Evolutionary conservation across 2,329 filamentous ascomycete genomes (phyloP).

Genomic region (Xylariomycetidae sp.): DNA sequence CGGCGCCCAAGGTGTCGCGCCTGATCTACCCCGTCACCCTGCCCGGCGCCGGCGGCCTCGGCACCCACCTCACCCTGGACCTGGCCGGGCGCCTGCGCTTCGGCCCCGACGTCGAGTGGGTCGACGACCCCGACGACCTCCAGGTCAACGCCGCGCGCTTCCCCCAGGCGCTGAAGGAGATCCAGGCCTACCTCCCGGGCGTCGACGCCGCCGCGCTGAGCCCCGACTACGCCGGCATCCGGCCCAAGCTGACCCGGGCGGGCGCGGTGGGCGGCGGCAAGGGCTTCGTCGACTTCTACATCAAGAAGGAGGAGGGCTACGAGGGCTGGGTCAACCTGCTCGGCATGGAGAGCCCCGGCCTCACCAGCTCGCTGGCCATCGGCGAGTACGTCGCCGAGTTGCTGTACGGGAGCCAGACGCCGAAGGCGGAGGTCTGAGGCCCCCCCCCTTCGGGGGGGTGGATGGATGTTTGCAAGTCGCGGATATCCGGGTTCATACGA

Average conservation of each 20-base stretch:
- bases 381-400: conserved; percentile 63
- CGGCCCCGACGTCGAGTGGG: conserved; percentile 94
- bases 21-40: conserved; percentile 85
- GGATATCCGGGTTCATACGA: too few relatives aligned
- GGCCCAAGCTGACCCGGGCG: conserved; percentile 68
- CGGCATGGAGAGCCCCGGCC: conserved; percentile 87
- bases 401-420: conserved; percentile 32
- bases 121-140: conserved; percentile 65
- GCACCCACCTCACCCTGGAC: conserved; percentile 91
- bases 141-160: conserved; percentile 59
- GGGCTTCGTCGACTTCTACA: conserved; percentile 79
- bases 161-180: conserved; percentile 63
- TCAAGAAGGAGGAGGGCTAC: conserved; percentile 70
- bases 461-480: too few relatives aligned
- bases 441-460: too few relatives aligned
- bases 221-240: conserved; percentile 85
- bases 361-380: conserved; percentile 84
- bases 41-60: conserved; percentile 75
- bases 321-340: conserved; percentile 82
- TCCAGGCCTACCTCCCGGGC: conserved; percentile 70
- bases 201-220: conserved; percentile 60
- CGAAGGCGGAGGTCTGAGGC: not conserved
- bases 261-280: conserved; percentile 57
- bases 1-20: conserved; percentile 57
- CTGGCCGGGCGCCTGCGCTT: conserved; percentile 80